phyloP scores from a whole-genome alignment of 169 alveolate genomes.

The Plasmodium vinckei region DNA sequence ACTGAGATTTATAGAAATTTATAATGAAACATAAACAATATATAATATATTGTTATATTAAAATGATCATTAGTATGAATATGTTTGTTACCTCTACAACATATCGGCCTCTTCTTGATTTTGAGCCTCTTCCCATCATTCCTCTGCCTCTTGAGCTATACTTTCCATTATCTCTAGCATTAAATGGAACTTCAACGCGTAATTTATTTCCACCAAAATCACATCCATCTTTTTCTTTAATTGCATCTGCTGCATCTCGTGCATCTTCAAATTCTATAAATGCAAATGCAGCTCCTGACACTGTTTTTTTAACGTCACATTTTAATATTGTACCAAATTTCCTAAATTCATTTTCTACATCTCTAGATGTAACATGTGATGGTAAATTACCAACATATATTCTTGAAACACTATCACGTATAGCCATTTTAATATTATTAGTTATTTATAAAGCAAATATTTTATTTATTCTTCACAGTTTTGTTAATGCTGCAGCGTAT shows the following conservation, averaged over 20 bases:
- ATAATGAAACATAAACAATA: not conserved
- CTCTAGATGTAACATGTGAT: constrained; percentile 84
- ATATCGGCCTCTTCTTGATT: constrained; percentile 67
- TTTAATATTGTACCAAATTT: constrained; percentile 84
- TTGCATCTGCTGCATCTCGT: constrained; percentile 91
- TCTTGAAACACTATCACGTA: constrained; percentile 81
- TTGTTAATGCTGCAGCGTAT: no score
- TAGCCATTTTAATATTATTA: constrained; percentile 47
- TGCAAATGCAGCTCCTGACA: constrained; percentile 86
- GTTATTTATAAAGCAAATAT: not conserved
- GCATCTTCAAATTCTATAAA: constrained; percentile 88
- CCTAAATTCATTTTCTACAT: constrained; percentile 87
- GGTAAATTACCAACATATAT: constrained; percentile 89
- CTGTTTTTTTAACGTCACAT: constrained; percentile 87
- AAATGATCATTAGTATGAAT: constrained; percentile 34
- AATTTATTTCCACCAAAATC: constrained; percentile 85
- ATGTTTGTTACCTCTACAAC: constrained; percentile 80
- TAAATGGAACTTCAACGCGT: constrained; percentile 88
- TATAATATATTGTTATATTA: not conserved
- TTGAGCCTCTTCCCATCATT: constrained; percentile 52
- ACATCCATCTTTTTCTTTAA: constrained; percentile 86
- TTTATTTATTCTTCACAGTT: not conserved
- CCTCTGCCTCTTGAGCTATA: constrained; percentile 52
- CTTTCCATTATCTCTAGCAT: constrained; percentile 79
- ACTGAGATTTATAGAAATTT: no score